A percentile compares a stretch with the other conserved stretches of the same genome.
Evolutionary conservation across 1,284 basidiomycete species (phyloP).

Genomic region (Microstroma glucosiphilum): DNA sequence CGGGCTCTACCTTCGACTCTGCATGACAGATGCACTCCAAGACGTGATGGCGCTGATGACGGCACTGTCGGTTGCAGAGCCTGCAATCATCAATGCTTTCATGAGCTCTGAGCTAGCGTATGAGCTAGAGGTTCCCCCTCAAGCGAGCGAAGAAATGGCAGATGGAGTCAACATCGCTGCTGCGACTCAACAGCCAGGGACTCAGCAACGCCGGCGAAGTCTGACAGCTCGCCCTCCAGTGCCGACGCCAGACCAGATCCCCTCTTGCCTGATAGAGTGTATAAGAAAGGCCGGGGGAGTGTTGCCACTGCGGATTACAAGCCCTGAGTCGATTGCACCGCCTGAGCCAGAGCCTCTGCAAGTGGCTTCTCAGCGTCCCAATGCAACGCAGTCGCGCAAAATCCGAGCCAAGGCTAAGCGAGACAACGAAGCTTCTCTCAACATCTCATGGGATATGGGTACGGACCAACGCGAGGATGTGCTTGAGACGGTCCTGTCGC

Average conservation of each 20-base stretch:
- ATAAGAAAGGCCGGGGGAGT: neutral
- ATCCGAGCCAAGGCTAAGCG: neutral
- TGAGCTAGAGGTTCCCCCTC: neutral
- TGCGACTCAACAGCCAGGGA: no score
- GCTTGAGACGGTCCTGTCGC: neutral
- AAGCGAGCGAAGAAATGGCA: neutral
- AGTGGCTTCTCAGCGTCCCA: neutral
- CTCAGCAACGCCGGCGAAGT: neutral
- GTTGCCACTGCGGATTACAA: neutral
- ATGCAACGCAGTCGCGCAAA: conserved; percentile 1
- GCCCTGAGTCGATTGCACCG: neutral
- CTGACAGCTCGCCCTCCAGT: neutral
- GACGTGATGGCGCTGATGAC: neutral
- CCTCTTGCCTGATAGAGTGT: neutral
- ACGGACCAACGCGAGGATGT: neutral
- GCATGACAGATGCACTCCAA: conserved; percentile 5
- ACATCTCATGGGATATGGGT: conserved; percentile 1
- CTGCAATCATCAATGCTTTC: neutral
- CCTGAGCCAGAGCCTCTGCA: neutral
- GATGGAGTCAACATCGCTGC: no score
- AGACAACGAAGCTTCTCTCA: neutral
- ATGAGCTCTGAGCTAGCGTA: neutral
- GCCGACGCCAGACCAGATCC: neutral
- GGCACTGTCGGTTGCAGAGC: neutral
- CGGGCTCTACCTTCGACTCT: neutral